phyloP scores from a whole-genome alignment of 768 basidiomycete genomes.

The Gyrodon lividus region DNA sequence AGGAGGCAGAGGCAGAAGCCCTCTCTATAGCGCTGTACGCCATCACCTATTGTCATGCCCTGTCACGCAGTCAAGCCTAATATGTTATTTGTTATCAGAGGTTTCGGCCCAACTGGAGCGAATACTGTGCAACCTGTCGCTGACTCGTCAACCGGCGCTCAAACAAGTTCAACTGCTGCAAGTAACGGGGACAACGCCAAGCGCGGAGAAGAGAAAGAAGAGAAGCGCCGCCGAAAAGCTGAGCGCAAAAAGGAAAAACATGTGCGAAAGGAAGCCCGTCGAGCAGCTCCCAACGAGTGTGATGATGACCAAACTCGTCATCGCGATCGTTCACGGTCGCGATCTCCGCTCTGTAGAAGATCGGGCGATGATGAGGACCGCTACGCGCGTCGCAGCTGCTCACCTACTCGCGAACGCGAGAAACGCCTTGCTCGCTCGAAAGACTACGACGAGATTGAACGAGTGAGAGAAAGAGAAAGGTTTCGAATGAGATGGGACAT shows the following conservation, averaged over 20 bases:
- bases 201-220: slow-evolving; percentile 43
- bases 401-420: slow-evolving; percentile 25
- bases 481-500: slow-evolving; percentile 55
- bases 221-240: slow-evolving; percentile 49
- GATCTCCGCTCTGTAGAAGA: slow-evolving; percentile 31
- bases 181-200: slow-evolving; percentile 31
- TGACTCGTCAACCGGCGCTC: slow-evolving; percentile 17
- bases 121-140: slow-evolving; percentile 24
- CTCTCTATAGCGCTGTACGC: slow-evolving; percentile 75
- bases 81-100: slow-evolving; percentile 44
- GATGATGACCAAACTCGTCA: slow-evolving; percentile 25
- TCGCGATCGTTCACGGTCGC: slow-evolving; percentile 35
- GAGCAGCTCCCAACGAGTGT: slow-evolving; percentile 34
- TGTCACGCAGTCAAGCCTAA: slow-evolving; percentile 3
- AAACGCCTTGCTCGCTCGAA: slow-evolving; percentile 16
- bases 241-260: slow-evolving; percentile 61
- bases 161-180: slow-evolving; percentile 15
- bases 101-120: slow-evolving; percentile 61
- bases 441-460: slow-evolving; percentile 29
- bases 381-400: slow-evolving; percentile 29
- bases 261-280: slow-evolving; percentile 51
- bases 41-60: too few species aligned
- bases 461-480: slow-evolving; percentile 35
- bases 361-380: slow-evolving; percentile 13
- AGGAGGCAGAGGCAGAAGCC: slow-evolving; percentile 89